Base-by-base conservation (phyloP, 495 filamentous ascomycete genomes). In the Aspergillus carlsbadensis region DNA sequence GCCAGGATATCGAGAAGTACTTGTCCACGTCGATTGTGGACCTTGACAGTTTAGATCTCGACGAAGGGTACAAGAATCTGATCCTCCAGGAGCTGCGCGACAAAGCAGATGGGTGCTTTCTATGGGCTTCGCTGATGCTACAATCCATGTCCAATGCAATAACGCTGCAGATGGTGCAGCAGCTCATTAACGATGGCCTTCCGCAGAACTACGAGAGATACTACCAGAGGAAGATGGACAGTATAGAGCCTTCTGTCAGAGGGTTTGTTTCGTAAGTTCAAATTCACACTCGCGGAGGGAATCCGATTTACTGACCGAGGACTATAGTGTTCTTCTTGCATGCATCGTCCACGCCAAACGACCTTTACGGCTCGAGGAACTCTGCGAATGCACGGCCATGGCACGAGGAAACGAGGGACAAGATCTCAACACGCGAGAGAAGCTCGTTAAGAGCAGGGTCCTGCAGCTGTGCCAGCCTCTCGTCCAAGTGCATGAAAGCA, bases 51-150 rank as follows among this genome's bases (percentile, higher is more conserved):
- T 18, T 45, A 20, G 42, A 45, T 20, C 17, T 45, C 10, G 42
- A 45, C 11, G 42, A 20, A 22, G 42, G 42, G 26, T 45, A 45
- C 18, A 22, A 22, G 3, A 45, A n/a, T 10, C 36, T 53, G 50
- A 29, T 53, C 18, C 42, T 53, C 18, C 36, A 42, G 36, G 15
- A 37, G 13, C 34, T 53, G 22, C 33, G 20, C 10, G 22, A 33
- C 2, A 53, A 43, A n/a, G 50, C 50, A 26, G 21, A 31, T n/a
- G 50, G 50, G 15, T 37, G 34, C 50, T 53, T 53, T 33, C 50
- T 53, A 15, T 53, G 50, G 50, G 50, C 50, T 53, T 34, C 33
- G 1, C 33, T 37, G 3, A 53, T 53, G 37, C 22, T 53, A 11
- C 37, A 53, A 33, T 53, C 37, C 11, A n/a, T 31, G 37, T 37